Percentiles rank a stretch among this genome's conserved stretches.
These are phyloP conservation scores for Tylopilus felleus DNA, from an alignment of 768 basidiomycete genomes.

Conservation along the genomic window DNA sequence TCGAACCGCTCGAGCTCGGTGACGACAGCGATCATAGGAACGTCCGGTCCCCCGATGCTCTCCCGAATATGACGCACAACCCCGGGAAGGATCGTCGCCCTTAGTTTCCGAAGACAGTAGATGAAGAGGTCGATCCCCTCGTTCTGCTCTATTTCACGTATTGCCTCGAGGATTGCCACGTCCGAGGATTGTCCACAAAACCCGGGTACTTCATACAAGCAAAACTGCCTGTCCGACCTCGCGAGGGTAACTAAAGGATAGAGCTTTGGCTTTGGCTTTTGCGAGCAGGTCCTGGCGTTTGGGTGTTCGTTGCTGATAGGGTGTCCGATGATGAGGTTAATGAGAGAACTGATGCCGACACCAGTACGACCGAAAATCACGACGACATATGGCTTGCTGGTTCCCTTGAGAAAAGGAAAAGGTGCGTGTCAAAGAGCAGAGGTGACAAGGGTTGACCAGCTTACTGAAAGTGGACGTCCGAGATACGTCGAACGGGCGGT, in stretches of 20 bases:
- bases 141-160: conserved; percentile 12
- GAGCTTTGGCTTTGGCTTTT: neutral
- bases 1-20: conserved; percentile 25
- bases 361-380: conserved; percentile 30
- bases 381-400: conserved; percentile 16
- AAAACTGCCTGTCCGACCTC: neutral
- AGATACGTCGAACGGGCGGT: neutral
- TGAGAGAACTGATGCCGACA: conserved; percentile 28
- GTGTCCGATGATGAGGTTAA: conserved; percentile 25
- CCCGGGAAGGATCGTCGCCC: conserved; percentile 11
- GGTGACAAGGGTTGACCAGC: neutral
- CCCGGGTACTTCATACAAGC: conserved; percentile 25
- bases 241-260: neutral
- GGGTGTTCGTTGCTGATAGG: conserved; percentile 15
- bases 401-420: neutral
- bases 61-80: conserved; percentile 7
- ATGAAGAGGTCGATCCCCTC: conserved; percentile 23
- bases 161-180: conserved; percentile 10
- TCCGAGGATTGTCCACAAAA: conserved; percentile 11
- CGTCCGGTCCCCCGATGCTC: neutral
- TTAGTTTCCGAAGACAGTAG: conserved; percentile 24
- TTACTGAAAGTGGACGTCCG: conserved; percentile 1
- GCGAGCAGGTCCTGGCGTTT: neutral
- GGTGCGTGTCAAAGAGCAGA: neutral
- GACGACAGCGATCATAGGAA: conserved; percentile 26